phyloP scores from a whole-genome alignment of 2,329 filamentous ascomycete genomes.

The Davidsoniella australis region DNA sequence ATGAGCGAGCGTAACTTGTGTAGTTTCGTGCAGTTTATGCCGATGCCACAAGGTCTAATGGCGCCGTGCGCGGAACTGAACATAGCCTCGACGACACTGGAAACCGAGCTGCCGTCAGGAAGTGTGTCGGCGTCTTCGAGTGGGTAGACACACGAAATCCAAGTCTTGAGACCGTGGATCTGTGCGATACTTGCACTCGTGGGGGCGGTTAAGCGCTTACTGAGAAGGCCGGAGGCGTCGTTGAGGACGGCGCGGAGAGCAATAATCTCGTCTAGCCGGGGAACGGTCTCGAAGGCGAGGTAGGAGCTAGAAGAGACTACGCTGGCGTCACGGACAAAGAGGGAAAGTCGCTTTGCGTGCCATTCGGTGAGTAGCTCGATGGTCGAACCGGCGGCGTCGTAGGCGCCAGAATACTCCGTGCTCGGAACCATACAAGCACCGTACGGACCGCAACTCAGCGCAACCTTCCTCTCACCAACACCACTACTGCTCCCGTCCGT shows the following conservation, averaged over 20 bases:
- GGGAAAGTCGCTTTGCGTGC: constrained; percentile 36
- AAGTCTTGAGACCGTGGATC: constrained; percentile 27
- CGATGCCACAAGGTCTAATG: constrained; percentile 39
- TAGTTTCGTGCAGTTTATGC: constrained; percentile 54
- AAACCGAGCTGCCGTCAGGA: constrained; percentile 35
- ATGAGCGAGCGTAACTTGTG: constrained; percentile 36
- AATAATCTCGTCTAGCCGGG: constrained; percentile 41
- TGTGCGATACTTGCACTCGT: background rate
- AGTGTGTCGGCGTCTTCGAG: constrained; percentile 29
- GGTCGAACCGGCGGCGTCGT: constrained; percentile 32
- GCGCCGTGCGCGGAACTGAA: constrained; percentile 17
- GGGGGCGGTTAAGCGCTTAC: background rate
- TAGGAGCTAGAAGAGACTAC: constrained; percentile 29
- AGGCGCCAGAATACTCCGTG: constrained; percentile 46
- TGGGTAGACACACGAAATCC: constrained; percentile 48
- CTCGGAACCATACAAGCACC: constrained; percentile 49
- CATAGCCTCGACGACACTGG: constrained; percentile 22
- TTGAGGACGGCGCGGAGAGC: constrained; percentile 33
- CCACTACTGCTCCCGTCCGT: too few relatives aligned
- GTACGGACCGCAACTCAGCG: constrained; percentile 48
- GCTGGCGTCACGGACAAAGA: constrained; percentile 28
- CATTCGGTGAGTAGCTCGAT: constrained; percentile 31
- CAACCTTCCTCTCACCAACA: constrained; percentile 20
- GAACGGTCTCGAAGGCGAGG: constrained; percentile 50
- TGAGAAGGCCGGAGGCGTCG: constrained; percentile 15